Base-by-base conservation (phyloP, 2,329 filamentous ascomycete species). In the Alternaria angustiovoidea region DNA sequence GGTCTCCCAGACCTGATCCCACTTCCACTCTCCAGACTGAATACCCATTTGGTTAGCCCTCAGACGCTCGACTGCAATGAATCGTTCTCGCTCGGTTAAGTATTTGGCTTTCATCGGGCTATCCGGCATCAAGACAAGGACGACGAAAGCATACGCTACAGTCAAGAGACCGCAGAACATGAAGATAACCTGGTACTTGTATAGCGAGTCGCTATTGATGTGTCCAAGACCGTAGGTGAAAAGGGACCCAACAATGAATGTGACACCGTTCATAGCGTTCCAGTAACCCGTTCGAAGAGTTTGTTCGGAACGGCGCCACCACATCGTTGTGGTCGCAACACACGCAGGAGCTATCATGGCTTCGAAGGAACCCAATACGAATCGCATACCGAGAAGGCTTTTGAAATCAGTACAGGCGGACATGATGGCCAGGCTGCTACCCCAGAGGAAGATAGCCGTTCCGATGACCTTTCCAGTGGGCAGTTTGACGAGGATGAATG, bases 21-120 rank as follows among this genome's bases (percentile, higher is more conserved):
- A 94, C 80, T 92, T 86, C 92, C 92, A 95, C 0, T 89, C 87
- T 46, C 85, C 81, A 70, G 93, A 91, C 51, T 91, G 88, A 36
- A 86, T 83, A 28, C 88, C 90, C 24, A 70, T 73, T 36, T 70
- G 67, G 28, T 71, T 70, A 1, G 64, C 61, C 5, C 64, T 43
- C 5, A 73, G 42, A 20, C 70, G 64, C 49, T 71, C 66, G 2
- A 67, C 63, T 0, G 69, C 69, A 39, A 69, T 64, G 32, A 64
- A 34, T 12, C 57, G 57, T 44, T 72, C 70, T 16, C 65, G 61
- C 20, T 67, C 62, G 14, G 44, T 68, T 14, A 73, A 28, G 14
- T 63, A 68, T 34, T 66, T 68, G 0, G 81, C 79, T 1, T 74
- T 72, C 57, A 83, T 68, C 22, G 82, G 79, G 42, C 76, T 77